Evolutionary conservation across 1,284 basidiomycete species (phyloP), one percentile per base, ranked within the genome.

Genomic region (Ceratobasidium sp.): DNA sequence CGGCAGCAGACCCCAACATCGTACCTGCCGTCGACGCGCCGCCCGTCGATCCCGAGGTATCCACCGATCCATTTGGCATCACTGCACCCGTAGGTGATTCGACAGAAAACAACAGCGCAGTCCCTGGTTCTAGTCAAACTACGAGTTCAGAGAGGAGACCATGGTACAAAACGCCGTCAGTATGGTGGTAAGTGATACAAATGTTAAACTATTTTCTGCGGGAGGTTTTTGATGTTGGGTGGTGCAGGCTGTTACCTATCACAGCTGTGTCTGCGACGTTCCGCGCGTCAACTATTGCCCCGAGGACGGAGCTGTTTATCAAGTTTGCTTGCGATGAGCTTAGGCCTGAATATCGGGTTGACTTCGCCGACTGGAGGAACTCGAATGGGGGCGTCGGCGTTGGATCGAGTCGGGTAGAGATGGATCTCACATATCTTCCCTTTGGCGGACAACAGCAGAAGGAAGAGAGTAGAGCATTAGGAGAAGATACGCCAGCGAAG

Each of bases 241-340:
- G 23, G 11, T 23, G 9, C 28, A 75, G 74, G 41, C n/a, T 75
- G 16, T 73, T 75, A 30, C 74, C 74, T 35, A 61, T 75, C 23
- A 73, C 64, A 13, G 44, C 62, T 16, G 43, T 73, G 8, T 66
- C 71, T 16, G 74, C 71, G 16, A 59, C 44, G 41, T 44, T 73
- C 21, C 58, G 72, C 26, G 54, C 74, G 1, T 66, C 74, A 26
- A 76, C 75, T 2, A 63, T 73, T 8, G 75, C 70, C 7, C 63
- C 75, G 26, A 26, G 66, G 21, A 70, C 70, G 8, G 73, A 76
- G 43, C 61, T 76, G 11, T 74, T 73, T 44, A 74, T 76, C 62
- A 63, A 72, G 23, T 72, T 76, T 49, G 73, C 73, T 14, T 76
- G 75, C 41, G 75, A 67, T 16, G 62, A 74, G 21, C 49, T 69